Evolutionary conservation across 352 stramenopile species (phyloP).

Genomic region (Phytophthora ohioensis): DNA sequence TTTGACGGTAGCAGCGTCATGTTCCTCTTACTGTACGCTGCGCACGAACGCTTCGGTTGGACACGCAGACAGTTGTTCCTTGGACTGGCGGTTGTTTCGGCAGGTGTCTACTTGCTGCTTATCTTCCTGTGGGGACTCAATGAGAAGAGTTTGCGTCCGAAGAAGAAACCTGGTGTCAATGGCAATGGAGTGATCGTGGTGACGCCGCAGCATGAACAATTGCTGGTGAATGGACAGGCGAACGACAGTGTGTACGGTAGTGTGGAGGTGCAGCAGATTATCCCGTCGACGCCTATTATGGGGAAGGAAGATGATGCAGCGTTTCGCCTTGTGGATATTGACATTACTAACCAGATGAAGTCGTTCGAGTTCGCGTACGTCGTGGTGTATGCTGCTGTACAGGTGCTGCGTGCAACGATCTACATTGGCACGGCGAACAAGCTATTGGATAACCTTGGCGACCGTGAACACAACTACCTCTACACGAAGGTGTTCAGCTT

Average conservation of each 20-base stretch:
- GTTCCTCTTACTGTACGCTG: constrained; percentile 73
- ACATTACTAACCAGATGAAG: constrained; percentile 66
- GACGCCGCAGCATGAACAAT: constrained; percentile 39
- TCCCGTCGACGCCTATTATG: constrained; percentile 16
- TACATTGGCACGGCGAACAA: constrained; percentile 92
- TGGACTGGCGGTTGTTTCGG: constrained; percentile 52
- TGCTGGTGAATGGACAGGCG: constrained; percentile 34
- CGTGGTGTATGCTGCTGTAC: constrained; percentile 69
- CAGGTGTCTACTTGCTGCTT: constrained; percentile 62
- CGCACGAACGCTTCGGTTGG: constrained; percentile 57
- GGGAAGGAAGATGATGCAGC: constrained; percentile 33
- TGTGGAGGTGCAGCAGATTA: constrained; percentile 30
- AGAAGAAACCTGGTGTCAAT: constrained; percentile 25
- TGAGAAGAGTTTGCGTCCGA: constrained; percentile 55
- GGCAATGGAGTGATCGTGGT: constrained; percentile 15
- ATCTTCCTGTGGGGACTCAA: constrained; percentile 85
- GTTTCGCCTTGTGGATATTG: constrained; percentile 62
- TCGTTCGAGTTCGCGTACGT: constrained; percentile 88
- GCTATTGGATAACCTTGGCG: constrained; percentile 83
- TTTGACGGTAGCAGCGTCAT: constrained; percentile 82
- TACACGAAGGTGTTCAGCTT: constrained; percentile 92
- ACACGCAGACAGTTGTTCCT: constrained; percentile 63
- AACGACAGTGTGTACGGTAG: constrained; percentile 40
- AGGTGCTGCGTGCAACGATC: constrained; percentile 81
- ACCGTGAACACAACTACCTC: constrained; percentile 63